These are phyloP conservation scores for Fusarium proliferatum DNA, from an alignment of 2,329 filamentous ascomycete genomes.

Conservation along the genomic window DNA sequence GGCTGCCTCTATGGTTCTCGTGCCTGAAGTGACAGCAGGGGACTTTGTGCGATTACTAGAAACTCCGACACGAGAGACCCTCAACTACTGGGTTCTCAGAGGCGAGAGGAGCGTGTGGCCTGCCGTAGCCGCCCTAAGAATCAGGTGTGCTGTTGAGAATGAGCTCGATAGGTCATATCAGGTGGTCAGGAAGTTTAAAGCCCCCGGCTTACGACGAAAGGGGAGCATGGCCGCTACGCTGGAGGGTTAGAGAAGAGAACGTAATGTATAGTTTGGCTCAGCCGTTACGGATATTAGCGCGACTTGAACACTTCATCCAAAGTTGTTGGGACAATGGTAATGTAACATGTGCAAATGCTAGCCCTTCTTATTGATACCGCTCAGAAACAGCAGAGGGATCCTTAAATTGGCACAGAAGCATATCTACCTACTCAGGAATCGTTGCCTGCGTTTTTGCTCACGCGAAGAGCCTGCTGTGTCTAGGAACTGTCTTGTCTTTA, in stretches of 20 bases:
- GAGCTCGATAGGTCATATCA: slow-evolving; percentile 90
- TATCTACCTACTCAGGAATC: not conserved
- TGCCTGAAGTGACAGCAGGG: slow-evolving; percentile 77
- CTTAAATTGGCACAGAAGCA: not conserved
- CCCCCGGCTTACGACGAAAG: slow-evolving; percentile 61
- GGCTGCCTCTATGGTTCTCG: slow-evolving; percentile 80
- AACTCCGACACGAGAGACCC: slow-evolving; percentile 77
- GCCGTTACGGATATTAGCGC: slow-evolving; percentile 12
- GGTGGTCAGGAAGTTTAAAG: slow-evolving; percentile 73
- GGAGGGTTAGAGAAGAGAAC: slow-evolving; percentile 38
- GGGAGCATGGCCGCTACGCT: slow-evolving; percentile 51
- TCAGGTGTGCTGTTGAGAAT: slow-evolving; percentile 86
- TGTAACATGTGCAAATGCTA: slow-evolving; percentile 7
- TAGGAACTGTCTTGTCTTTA: not conserved
- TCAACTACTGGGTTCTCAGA: slow-evolving; percentile 86
- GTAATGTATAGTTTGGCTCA: slow-evolving; percentile 17
- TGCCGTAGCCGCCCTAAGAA: slow-evolving; percentile 81
- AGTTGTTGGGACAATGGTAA: not conserved
- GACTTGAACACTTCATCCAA: slow-evolving; percentile 17
- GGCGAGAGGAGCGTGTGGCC: slow-evolving; percentile 94
- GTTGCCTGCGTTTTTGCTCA: not conserved
- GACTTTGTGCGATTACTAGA: slow-evolving; percentile 87
- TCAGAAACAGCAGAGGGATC: not conserved
- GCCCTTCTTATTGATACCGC: not conserved
- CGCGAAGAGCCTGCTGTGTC: not conserved